These are phyloP conservation scores for Aspergillus leporis DNA, from an alignment of 495 filamentous ascomycete genomes.

Conservation along the genomic window DNA sequence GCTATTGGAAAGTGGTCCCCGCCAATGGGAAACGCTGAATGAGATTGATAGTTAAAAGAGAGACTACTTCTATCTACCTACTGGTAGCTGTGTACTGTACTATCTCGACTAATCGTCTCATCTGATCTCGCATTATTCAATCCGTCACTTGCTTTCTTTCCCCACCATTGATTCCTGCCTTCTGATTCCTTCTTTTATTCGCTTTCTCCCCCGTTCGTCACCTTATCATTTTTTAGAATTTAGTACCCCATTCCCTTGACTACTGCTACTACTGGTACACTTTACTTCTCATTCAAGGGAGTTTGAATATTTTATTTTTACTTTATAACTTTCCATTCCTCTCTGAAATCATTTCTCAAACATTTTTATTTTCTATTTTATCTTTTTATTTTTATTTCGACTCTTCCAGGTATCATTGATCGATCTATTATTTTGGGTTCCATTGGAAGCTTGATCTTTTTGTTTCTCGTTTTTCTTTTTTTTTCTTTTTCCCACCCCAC, in stretches of 20 bases:
- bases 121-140: not conserved
- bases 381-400: not conserved
- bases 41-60: not conserved
- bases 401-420: not conserved
- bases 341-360: no score
- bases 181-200: conserved; percentile 1
- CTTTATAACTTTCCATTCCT: not conserved
- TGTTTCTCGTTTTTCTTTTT: not conserved
- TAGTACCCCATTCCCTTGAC: not conserved
- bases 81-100: no score
- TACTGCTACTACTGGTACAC: conserved; percentile 10
- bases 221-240: conserved; percentile 7
- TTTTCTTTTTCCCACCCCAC: not conserved
- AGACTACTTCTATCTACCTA: no score
- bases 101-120: not conserved
- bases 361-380: not conserved
- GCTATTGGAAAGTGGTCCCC: not conserved
- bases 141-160: conserved; percentile 1
- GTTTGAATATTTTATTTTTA: no score
- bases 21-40: not conserved
- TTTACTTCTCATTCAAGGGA: not conserved
- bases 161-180: conserved; percentile 10
- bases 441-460: not conserved
- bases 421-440: not conserved
- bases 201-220: not conserved